Evolutionary conservation across 306 rosid genomes (phyloP).

Genomic region (Begonia loranthoides): DNA sequence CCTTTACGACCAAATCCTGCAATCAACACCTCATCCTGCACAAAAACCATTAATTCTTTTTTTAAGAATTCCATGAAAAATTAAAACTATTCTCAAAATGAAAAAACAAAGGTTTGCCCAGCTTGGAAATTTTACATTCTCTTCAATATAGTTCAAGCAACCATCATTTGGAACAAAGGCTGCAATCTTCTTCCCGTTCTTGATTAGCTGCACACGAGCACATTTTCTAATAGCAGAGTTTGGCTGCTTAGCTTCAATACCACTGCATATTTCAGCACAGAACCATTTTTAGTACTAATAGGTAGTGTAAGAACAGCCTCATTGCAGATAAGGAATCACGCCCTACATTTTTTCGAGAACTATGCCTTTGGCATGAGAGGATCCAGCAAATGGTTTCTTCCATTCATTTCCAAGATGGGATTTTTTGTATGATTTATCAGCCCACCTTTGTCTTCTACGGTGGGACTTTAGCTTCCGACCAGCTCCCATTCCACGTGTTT

Average conservation of each 20-base stretch:
- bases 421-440: constrained; percentile 53
- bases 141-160: constrained; percentile 49
- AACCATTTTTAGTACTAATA: too few species aligned
- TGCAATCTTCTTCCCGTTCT: constrained; percentile 55
- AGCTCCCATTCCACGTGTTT: constrained; percentile 57
- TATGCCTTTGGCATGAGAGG: constrained; percentile 50
- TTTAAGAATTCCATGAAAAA: too few species aligned
- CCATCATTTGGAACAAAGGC: constrained; percentile 66
- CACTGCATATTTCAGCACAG: constrained; percentile 22
- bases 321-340: too few species aligned
- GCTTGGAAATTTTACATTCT: constrained; percentile 27
- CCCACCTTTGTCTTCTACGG: constrained; percentile 58
- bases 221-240: constrained; percentile 62
- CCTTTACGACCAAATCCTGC: constrained; percentile 58
- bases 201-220: constrained; percentile 53
- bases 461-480: constrained; percentile 58
- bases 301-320: too few species aligned
- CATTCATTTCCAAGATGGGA: constrained; percentile 56
- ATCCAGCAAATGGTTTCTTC: constrained; percentile 62
- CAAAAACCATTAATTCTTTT: background rate
- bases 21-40: constrained; percentile 56
- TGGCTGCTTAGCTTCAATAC: constrained; percentile 60
- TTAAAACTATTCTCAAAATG: too few species aligned
- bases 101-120: background rate
- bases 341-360: constrained; percentile 51